phyloP scores from a whole-genome alignment of 768 basidiomycete genomes.

The Mycena venus region DNA sequence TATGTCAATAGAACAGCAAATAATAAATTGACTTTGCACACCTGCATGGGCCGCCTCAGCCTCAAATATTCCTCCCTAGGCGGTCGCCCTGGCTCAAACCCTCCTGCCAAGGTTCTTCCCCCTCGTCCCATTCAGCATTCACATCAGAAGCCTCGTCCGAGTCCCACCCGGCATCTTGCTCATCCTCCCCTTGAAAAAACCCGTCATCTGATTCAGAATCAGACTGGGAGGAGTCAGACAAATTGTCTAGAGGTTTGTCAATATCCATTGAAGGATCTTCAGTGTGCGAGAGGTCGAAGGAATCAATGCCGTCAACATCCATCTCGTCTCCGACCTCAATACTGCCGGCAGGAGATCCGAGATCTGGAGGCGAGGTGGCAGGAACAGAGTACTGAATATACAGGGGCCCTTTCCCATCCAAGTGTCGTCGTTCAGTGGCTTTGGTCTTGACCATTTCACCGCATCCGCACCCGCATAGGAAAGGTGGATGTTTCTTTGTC shows the following conservation, averaged over 20 bases:
- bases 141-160: slow-evolving; percentile 4
- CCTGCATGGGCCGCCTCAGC: slow-evolving; percentile 4
- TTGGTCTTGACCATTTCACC: background rate
- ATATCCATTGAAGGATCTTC: too few species aligned
- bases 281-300: too few species aligned
- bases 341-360: too few species aligned
- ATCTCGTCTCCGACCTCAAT: too few species aligned
- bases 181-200: background rate
- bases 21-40: background rate
- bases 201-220: slow-evolving; percentile 15
- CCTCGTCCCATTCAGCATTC: slow-evolving; percentile 7
- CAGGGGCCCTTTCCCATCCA: background rate
- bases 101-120: slow-evolving; percentile 13
- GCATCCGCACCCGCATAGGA: slow-evolving; percentile 3
- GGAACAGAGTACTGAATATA: slow-evolving; percentile 14
- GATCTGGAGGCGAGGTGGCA: too few species aligned
- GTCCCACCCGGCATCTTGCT: background rate
- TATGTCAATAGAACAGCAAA: background rate
- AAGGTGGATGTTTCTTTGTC: too few species aligned
- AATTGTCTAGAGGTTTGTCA: background rate
- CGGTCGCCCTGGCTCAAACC: slow-evolving; percentile 9
- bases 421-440: slow-evolving; percentile 3
- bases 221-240: slow-evolving; percentile 1
- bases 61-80: slow-evolving; percentile 15
- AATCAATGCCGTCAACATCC: too few species aligned